These are phyloP conservation scores for Neurospora hispaniola DNA, from an alignment of 495 filamentous ascomycete species.

Conservation along the genomic window DNA sequence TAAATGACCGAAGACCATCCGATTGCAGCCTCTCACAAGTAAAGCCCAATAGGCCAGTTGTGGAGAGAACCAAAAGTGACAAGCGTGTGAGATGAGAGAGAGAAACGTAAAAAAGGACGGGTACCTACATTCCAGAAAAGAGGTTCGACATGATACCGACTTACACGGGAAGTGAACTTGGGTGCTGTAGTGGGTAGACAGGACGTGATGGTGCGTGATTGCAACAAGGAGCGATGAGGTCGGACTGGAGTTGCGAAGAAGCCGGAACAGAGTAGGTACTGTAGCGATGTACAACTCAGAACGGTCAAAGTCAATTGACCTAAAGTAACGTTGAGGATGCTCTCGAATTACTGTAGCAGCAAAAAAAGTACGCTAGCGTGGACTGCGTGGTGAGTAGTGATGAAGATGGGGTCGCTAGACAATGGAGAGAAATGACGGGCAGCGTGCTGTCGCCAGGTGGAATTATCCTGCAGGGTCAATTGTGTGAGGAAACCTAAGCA, in stretches of 20 bases:
- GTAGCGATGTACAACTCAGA: not conserved
- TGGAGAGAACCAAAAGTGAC: not conserved
- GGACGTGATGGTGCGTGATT: not conserved
- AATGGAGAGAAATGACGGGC: not conserved
- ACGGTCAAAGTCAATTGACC: not conserved
- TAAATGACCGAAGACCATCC: not conserved
- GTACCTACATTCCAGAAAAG: slow-evolving; percentile 71
- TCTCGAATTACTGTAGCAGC: not conserved
- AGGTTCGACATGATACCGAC: slow-evolving; percentile 57
- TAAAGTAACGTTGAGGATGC: not conserved
- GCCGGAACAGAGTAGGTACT: not conserved
- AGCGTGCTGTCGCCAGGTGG: not conserved
- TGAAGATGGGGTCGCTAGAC: not conserved
- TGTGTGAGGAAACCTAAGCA: not conserved
- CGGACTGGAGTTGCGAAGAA: not conserved
- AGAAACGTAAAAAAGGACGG: not conserved
- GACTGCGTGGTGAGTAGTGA: not conserved
- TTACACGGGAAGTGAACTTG: not conserved
- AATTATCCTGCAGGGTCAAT: not conserved
- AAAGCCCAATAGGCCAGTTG: not conserved
- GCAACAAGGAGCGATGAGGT: not conserved
- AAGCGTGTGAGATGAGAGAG: slow-evolving; percentile 5
- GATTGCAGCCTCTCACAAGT: not conserved
- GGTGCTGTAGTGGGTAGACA: not conserved
- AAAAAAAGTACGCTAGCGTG: not conserved